phyloP scores from a whole-genome alignment of 495 filamentous ascomycete species.

The Aspergillus ostianus region DNA sequence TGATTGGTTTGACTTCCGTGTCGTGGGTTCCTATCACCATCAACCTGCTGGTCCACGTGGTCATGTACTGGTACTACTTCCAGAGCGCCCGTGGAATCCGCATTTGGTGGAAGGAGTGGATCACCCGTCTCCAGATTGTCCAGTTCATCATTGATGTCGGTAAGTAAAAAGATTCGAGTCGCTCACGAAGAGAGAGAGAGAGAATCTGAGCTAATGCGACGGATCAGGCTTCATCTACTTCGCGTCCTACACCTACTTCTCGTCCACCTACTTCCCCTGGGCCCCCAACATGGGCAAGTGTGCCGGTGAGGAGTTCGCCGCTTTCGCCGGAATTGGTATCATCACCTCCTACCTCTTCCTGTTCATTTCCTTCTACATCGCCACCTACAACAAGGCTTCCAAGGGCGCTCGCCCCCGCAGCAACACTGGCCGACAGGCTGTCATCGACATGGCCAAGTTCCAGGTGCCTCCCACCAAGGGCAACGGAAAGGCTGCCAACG shows the following conservation, averaged over 20 bases:
- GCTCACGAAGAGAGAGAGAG: not conserved
- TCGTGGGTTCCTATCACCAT: conserved; percentile 68
- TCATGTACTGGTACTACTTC: conserved; percentile 69
- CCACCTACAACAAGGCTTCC: conserved; percentile 88
- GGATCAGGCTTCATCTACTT: conserved; percentile 82
- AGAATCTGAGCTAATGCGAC: conserved; percentile 13
- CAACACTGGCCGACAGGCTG: conserved; percentile 51
- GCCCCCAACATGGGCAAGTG: conserved; percentile 81
- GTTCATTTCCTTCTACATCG: conserved; percentile 98
- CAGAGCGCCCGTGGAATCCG: conserved; percentile 57
- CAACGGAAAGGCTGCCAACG: conserved; percentile 18
- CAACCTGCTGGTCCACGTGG: conserved; percentile 69
- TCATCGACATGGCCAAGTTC: conserved; percentile 55
- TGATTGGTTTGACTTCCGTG: conserved; percentile 65
- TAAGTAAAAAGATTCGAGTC: conserved; percentile 24
- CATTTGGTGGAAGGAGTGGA: conserved; percentile 63
- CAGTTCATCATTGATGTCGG: conserved; percentile 60
- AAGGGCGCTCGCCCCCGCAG: conserved; percentile 56
- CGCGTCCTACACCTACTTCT: conserved; percentile 93
- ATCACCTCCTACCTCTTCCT: conserved; percentile 91
- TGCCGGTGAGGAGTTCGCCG: conserved; percentile 96
- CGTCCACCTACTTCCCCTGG: conserved; percentile 83
- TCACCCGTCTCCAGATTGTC: conserved; percentile 56
- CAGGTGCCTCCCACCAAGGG: conserved; percentile 41
- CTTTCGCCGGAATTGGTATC: conserved; percentile 88